Base-by-base conservation (phyloP, 306 rosid genomes). In the Medicago lupulina region DNA sequence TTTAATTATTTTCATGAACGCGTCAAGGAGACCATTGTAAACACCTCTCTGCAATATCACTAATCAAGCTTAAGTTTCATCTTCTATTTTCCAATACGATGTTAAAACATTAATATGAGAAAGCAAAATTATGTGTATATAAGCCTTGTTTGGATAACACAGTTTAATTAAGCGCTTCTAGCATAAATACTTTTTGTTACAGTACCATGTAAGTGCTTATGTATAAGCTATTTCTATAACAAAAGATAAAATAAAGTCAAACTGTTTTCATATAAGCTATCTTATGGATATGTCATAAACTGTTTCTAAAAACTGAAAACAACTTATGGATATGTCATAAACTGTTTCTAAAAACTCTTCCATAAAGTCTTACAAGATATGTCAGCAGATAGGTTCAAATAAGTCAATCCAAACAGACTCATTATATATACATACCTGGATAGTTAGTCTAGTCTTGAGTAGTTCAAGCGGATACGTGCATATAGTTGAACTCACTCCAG, bases 401-500 rank as follows among this genome's bases (percentile, higher is more conserved):
- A 28, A 28, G 31, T 28, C 31, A 28, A 28, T 28, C 31, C 31
- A 28, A 28, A 28, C 31, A 28, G 31, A 28, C 4, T 28, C 31
- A n/a, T 39, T 23, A 67, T 39, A 71, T 51, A 70, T 53, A 51
- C 34, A 57, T 85, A 92, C 99, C 96, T 95, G 97, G 57, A 95
- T 85, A 47, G 99, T 95, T 83, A 95, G 85, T 67, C 99, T 89
- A 43, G 99, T 95, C 83, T 95, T 95, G 64, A 95, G 81, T 73
- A 95, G 81, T 81, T 95, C 99, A 17, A 95, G 99, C 10, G 99
- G 97, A 78, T 95, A 92, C 6, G 97, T 95, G 82, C 86, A 84
- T 34, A 95, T 46, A 15, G 99, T 95, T 55, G 99, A 91, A 83
- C 97, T 92, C 36, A 95, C 97, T 83, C 99, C 99, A 60, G 98